Percentiles rank a stretch among this genome's conserved stretches.
Evolutionary conservation across 176 grass and related monocot species (phyloP).

Genomic region (Metroxylon sagu): DNA sequence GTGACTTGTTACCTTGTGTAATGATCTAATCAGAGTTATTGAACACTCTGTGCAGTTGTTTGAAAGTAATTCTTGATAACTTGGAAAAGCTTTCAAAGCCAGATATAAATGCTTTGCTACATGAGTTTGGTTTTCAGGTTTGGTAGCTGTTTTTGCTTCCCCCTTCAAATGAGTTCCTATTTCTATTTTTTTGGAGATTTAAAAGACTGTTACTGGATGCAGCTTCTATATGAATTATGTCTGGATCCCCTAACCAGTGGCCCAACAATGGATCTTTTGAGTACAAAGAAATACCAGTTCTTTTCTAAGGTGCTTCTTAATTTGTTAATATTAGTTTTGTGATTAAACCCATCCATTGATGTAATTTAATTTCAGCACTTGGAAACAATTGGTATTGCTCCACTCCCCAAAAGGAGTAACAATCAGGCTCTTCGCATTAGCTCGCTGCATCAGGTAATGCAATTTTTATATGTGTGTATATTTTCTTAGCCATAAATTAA

Average conservation of each 20-base stretch:
- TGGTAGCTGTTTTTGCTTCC: background rate
- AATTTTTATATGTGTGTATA: too few species aligned
- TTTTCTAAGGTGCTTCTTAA: slow-evolving; percentile 74
- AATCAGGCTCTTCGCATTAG: slow-evolving; percentile 83
- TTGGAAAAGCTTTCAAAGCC: slow-evolving; percentile 72
- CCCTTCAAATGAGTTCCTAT: too few species aligned
- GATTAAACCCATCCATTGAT: background rate
- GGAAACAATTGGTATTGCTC: slow-evolving; percentile 53
- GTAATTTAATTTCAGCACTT: slow-evolving; percentile 52
- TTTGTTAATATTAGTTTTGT: slow-evolving; percentile 17
- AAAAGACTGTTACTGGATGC: slow-evolving; percentile 10
- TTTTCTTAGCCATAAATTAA: too few species aligned
- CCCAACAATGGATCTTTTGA: slow-evolving; percentile 82
- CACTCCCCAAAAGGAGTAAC: slow-evolving; percentile 69
- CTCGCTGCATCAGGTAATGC: slow-evolving; percentile 83
- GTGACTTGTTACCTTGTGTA: too few species aligned
- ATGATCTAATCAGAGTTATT: background rate
- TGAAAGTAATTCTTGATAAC: slow-evolving; percentile 96
- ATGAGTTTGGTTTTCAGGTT: slow-evolving; percentile 98
- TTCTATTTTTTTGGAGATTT: too few species aligned
- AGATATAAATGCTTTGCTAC: slow-evolving; percentile 68
- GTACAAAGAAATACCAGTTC: slow-evolving; percentile 82
- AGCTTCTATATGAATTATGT: slow-evolving; percentile 87
- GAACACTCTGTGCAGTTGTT: slow-evolving; percentile 42
- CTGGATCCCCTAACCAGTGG: slow-evolving; percentile 60